phyloP scores from a whole-genome alignment of 345 rosid species.

The Triadica sebifera region DNA sequence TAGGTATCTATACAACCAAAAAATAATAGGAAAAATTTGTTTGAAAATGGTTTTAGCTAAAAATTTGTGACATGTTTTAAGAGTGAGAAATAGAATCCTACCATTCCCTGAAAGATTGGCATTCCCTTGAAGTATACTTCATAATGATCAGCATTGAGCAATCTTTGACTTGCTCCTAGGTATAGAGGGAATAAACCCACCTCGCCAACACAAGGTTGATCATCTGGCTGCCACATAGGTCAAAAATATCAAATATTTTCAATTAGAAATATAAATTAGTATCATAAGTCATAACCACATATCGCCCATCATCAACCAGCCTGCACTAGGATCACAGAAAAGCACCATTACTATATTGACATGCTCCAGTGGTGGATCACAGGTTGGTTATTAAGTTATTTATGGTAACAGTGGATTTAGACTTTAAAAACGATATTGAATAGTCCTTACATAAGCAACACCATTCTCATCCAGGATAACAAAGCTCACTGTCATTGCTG shows the following conservation, averaged over 20 bases:
- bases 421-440: neutral
- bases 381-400: slow-evolving; percentile 8
- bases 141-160: slow-evolving; percentile 78
- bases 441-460: slow-evolving; percentile 49
- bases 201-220: slow-evolving; percentile 77
- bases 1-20: too few relatives aligned
- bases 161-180: slow-evolving; percentile 72
- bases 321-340: too few relatives aligned
- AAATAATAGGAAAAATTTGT: too few relatives aligned
- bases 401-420: neutral
- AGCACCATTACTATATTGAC: too few relatives aligned
- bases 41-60: too few relatives aligned
- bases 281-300: neutral
- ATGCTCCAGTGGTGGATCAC: too few relatives aligned
- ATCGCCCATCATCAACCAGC: too few relatives aligned
- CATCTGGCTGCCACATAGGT: slow-evolving; percentile 55
- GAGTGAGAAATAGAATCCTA: slow-evolving; percentile 25
- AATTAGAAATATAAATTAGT: neutral
- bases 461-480: slow-evolving; percentile 77
- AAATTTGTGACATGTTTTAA: neutral
- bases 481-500: slow-evolving; percentile 68
- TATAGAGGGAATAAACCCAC: slow-evolving; percentile 70
- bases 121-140: slow-evolving; percentile 78
- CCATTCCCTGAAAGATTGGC: slow-evolving; percentile 74
- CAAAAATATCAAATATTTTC: slow-evolving; percentile 15